Conservation (phyloP, 768 basidiomycete genomes). For the Serpula lacrymans region DNA sequence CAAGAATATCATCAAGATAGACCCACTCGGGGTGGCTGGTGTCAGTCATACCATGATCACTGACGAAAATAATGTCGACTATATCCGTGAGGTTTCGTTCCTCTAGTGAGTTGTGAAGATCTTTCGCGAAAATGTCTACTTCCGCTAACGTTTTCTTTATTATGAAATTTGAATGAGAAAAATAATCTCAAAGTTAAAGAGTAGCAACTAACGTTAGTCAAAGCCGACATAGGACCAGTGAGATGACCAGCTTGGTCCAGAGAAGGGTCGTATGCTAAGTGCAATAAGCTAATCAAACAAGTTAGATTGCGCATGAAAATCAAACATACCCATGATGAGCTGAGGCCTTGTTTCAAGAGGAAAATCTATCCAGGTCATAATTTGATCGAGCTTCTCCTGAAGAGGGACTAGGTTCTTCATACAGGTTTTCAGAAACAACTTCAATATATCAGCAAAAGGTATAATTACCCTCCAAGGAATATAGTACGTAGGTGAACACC, state of each 20-base stretch:
- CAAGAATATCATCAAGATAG: conserved; percentile 80
- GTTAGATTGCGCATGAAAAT: conserved; percentile 1
- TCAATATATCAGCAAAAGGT: background rate
- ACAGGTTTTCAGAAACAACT: background rate
- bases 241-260: conserved; percentile 83
- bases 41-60: conserved; percentile 90
- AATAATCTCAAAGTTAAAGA: background rate
- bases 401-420: conserved; percentile 58
- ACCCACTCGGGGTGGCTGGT: conserved; percentile 75
- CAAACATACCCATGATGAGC: conserved; percentile 61
- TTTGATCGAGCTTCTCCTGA: conserved; percentile 68
- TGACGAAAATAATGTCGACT: conserved; percentile 86
- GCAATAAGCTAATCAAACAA: conserved; percentile 3
- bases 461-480: conserved; percentile 67
- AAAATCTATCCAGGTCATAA: conserved; percentile 81
- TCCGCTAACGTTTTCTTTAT: conserved; percentile 56
- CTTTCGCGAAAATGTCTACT: conserved; percentile 73
- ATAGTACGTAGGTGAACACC: conserved; percentile 68
- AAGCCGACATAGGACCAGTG: conserved; percentile 62
- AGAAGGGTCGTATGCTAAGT: conserved; percentile 80
- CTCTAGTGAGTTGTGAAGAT: conserved; percentile 60
- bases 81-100: conserved; percentile 77
- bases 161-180: background rate
- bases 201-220: conserved; percentile 58
- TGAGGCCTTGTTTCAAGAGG: conserved; percentile 70